Conservation (phyloP, 1,284 basidiomycete genomes). For the Melampsora abietis-canadensis region DNA sequence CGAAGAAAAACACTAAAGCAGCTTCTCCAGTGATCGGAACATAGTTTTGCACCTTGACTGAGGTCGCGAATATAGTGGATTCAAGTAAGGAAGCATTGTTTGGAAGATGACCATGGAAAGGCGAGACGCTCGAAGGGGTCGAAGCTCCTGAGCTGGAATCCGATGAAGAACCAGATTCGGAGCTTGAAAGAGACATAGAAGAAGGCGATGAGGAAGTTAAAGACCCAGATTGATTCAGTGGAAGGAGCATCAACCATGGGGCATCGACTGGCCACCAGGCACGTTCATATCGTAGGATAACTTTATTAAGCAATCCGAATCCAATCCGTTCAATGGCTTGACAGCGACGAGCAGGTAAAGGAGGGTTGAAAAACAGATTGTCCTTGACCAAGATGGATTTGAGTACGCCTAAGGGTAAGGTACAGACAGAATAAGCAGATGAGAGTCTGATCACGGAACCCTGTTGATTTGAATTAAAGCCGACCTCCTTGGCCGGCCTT, state of each 20-base stretch:
- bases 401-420: slow-evolving; percentile 55
- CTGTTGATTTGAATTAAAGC: neutral
- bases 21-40: slow-evolving; percentile 47
- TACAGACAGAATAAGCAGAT: slow-evolving; percentile 51
- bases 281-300: slow-evolving; percentile 51
- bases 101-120: slow-evolving; percentile 42
- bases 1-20: slow-evolving; percentile 52
- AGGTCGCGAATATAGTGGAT: slow-evolving; percentile 45
- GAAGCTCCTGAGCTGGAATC: neutral
- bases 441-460: slow-evolving; percentile 28
- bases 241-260: slow-evolving; percentile 45
- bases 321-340: slow-evolving; percentile 51
- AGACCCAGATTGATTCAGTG: slow-evolving; percentile 26
- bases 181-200: neutral
- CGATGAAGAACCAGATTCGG: neutral
- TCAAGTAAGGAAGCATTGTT: slow-evolving; percentile 21
- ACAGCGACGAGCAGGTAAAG: slow-evolving; percentile 50
- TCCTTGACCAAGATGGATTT: slow-evolving; percentile 45
- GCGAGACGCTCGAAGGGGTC: neutral
- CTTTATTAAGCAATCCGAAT: slow-evolving; percentile 54
- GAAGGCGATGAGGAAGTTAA: neutral
- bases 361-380: slow-evolving; percentile 51
- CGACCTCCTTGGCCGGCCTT: slow-evolving; percentile 42
- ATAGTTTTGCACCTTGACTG: slow-evolving; percentile 48
- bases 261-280: slow-evolving; percentile 51